Evolutionary conservation across 495 filamentous ascomycete species (phyloP).

Genomic region (Neurospora tetrasperma): DNA sequence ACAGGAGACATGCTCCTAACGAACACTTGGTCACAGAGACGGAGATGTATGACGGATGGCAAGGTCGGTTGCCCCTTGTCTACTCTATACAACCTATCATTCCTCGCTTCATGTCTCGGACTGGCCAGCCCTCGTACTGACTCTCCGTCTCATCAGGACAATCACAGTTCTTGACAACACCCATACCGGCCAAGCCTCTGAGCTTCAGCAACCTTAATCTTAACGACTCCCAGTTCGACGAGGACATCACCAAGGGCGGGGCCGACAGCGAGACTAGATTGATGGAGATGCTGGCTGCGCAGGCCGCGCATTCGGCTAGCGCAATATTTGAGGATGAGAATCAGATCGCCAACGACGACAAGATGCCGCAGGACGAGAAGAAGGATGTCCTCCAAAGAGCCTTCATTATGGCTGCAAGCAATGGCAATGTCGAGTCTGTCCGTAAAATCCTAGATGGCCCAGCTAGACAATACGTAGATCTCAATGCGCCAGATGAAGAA

Average conservation of each 20-base stretch:
- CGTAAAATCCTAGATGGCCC: constrained; percentile 64
- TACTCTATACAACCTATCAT: constrained; percentile 7
- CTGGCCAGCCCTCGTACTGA: constrained; percentile 9
- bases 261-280: constrained; percentile 77
- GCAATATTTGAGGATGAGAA: constrained; percentile 68
- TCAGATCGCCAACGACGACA: constrained; percentile 60
- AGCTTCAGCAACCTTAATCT: constrained; percentile 73
- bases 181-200: constrained; percentile 70
- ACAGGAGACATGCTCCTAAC: constrained; percentile 53
- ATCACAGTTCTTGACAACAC: constrained; percentile 84
- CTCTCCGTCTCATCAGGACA: constrained; percentile 51
- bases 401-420: constrained; percentile 92
- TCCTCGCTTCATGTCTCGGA: background rate
- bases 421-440: constrained; percentile 81
- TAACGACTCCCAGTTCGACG: constrained; percentile 61
- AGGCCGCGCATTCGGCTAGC: constrained; percentile 72
- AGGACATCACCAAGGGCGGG: constrained; percentile 46
- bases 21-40: constrained; percentile 58
- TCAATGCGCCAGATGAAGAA: constrained; percentile 88
- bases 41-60: constrained; percentile 98
- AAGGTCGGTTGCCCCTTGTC: constrained; percentile 50
- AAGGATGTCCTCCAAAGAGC: constrained; percentile 70
- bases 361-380: constrained; percentile 68
- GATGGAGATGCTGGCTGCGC: constrained; percentile 93
- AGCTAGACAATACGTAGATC: constrained; percentile 68